These are phyloP conservation scores for Globisporangium recalcitrans DNA, from an alignment of 352 stramenopile species.

Conservation along the genomic window DNA sequence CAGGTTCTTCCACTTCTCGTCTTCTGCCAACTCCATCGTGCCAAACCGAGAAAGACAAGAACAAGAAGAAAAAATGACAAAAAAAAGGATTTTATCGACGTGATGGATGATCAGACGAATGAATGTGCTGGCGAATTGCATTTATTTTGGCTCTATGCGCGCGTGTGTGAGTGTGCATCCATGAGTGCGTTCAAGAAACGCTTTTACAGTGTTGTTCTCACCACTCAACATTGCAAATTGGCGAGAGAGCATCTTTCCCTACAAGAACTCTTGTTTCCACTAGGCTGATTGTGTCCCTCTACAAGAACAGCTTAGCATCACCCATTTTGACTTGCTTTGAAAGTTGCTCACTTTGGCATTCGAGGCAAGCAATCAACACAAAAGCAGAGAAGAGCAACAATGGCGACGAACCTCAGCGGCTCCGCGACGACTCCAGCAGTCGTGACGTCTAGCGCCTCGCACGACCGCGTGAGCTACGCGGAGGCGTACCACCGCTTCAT, in stretches of 20 bases:
- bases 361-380: background rate
- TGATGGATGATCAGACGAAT: constrained; percentile 7
- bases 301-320: constrained; percentile 1
- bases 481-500: constrained; percentile 37
- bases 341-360: constrained; percentile 1
- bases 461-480: constrained; percentile 35
- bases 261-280: constrained; percentile 18
- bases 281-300: background rate
- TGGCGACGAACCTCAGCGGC: constrained; percentile 13
- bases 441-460: background rate
- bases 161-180: background rate
- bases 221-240: background rate
- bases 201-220: background rate
- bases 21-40: background rate
- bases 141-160: background rate
- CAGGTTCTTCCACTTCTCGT: background rate
- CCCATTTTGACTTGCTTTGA: background rate
- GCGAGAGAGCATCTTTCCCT: constrained; percentile 22
- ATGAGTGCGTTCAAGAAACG: background rate
- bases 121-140: background rate
- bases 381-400: background rate
- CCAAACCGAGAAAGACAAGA: background rate
- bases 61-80: constrained; percentile 2
- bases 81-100: constrained; percentile 3
- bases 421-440: constrained; percentile 3